Evolutionary conservation across 2,329 filamentous ascomycete genomes (phyloP).

Genomic region (Hymenotorrendiella dingleyae): DNA sequence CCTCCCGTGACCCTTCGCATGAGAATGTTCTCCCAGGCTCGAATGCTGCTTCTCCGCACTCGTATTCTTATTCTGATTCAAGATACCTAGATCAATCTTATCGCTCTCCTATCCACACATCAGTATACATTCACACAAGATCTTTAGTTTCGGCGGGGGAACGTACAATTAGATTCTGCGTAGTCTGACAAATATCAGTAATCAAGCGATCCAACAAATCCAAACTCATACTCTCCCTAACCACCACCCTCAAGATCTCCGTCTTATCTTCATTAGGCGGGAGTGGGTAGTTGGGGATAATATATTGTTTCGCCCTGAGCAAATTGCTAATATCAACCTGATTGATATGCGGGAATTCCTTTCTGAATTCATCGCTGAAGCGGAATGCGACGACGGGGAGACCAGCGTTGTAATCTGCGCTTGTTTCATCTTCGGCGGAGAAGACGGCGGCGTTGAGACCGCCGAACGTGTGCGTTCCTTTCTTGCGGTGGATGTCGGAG

Average conservation of each 20-base stretch:
- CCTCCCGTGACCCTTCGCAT: constrained; percentile 18
- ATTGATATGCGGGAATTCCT: constrained; percentile 55
- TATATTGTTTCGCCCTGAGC: constrained; percentile 61
- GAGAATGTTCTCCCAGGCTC: constrained; percentile 8
- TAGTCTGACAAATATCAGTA: constrained; percentile 53
- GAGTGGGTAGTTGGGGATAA: constrained; percentile 65
- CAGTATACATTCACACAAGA: neutral
- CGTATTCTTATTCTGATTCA: constrained; percentile 29
- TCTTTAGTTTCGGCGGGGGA: constrained; percentile 26
- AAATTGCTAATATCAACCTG: constrained; percentile 59
- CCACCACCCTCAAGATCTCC: constrained; percentile 62
- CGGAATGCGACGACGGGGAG: constrained; percentile 64
- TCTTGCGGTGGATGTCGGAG: constrained; percentile 58
- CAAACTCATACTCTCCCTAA: constrained; percentile 63
- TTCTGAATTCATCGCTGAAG: constrained; percentile 54
- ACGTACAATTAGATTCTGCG: constrained; percentile 52
- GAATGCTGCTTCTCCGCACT: constrained; percentile 36
- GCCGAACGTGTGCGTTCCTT: constrained; percentile 37
- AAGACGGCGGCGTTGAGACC: constrained; percentile 30
- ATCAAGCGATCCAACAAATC: constrained; percentile 60
- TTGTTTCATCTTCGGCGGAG: constrained; percentile 42
- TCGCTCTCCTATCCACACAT: constrained; percentile 15
- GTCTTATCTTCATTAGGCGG: constrained; percentile 55
- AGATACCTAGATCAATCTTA: constrained; percentile 39
- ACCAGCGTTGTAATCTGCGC: constrained; percentile 56